These are phyloP conservation scores for Xylaria sp. DNA, from an alignment of 2,329 filamentous ascomycete species.

Conservation along the genomic window DNA sequence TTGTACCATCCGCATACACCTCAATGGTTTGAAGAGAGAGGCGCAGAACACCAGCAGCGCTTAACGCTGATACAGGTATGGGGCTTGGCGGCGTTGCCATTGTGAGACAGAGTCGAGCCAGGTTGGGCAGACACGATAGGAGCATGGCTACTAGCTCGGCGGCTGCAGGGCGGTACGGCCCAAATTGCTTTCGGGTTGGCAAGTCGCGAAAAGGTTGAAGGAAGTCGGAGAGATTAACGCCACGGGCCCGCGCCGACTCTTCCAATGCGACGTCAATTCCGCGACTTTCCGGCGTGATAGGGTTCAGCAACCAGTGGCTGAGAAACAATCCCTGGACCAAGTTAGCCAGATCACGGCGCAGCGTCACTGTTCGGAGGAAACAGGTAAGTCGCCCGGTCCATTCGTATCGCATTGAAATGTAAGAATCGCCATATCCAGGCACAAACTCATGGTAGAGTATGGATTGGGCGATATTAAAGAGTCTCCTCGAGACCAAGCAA, in stretches of 20 bases:
- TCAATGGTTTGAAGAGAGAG: background rate
- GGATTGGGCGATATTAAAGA: background rate
- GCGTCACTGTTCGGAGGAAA: conserved; percentile 1
- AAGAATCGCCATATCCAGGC: background rate
- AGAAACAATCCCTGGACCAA: background rate
- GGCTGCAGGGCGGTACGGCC: background rate
- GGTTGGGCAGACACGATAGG: background rate
- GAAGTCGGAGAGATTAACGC: background rate
- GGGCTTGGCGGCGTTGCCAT: background rate
- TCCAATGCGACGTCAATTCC: background rate
- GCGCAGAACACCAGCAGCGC: background rate
- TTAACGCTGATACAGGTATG: background rate
- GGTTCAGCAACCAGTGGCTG: background rate
- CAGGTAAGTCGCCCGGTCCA: background rate
- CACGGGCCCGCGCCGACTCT: background rate
- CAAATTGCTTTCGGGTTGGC: background rate
- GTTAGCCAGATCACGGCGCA: background rate
- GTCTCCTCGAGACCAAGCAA: conserved; percentile 5
- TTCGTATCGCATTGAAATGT: background rate
- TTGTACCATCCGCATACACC: background rate
- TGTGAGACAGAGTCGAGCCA: background rate
- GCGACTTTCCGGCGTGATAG: background rate
- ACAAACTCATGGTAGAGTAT: background rate
- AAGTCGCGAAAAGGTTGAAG: background rate
- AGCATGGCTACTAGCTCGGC: background rate